Conservation (phyloP, 2,329 filamentous ascomycete species). For the Colletotrichum sublineola region DNA sequence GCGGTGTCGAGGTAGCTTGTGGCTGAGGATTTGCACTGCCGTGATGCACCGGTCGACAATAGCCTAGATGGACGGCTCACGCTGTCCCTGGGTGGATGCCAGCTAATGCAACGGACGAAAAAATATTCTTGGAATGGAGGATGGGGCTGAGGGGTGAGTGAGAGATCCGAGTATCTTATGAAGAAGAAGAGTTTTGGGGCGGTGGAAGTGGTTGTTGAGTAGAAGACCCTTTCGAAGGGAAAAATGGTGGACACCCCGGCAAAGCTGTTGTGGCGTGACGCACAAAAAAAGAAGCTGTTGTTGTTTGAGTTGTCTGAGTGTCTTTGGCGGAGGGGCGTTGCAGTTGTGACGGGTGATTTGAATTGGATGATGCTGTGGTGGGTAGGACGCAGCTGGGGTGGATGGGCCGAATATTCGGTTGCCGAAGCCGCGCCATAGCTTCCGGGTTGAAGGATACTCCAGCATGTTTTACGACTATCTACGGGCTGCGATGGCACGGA, state of each 20-base stretch:
- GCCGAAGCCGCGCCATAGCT: neutral
- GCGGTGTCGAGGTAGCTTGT: slow-evolving; percentile 14
- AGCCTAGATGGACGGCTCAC: neutral
- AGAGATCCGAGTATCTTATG: slow-evolving; percentile 41
- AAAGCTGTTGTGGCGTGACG: slow-evolving; percentile 43
- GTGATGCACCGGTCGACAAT: neutral
- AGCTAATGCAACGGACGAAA: slow-evolving; percentile 11
- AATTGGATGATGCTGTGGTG: slow-evolving; percentile 15
- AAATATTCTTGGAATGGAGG: slow-evolving; percentile 32
- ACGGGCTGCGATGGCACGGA: neutral
- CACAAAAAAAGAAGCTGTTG: slow-evolving; percentile 41
- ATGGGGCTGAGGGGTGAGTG: slow-evolving; percentile 27
- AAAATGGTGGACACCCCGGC: slow-evolving; percentile 40
- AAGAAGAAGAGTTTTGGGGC: slow-evolving; percentile 43
- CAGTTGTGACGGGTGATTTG: slow-evolving; percentile 41
- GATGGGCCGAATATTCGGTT: neutral
- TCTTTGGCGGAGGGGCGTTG: slow-evolving; percentile 29
- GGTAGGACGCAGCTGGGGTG: neutral
- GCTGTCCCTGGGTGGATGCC: neutral
- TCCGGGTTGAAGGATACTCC: neutral
- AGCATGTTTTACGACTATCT: neutral
- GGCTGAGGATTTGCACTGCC: slow-evolving; percentile 24
- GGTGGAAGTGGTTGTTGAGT: slow-evolving; percentile 44
- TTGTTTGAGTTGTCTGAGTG: slow-evolving; percentile 35
- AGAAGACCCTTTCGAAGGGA: slow-evolving; percentile 41